Evolutionary conservation across 73 alveolate species (phyloP).

Genomic region (Urostyla sp.): DNA sequence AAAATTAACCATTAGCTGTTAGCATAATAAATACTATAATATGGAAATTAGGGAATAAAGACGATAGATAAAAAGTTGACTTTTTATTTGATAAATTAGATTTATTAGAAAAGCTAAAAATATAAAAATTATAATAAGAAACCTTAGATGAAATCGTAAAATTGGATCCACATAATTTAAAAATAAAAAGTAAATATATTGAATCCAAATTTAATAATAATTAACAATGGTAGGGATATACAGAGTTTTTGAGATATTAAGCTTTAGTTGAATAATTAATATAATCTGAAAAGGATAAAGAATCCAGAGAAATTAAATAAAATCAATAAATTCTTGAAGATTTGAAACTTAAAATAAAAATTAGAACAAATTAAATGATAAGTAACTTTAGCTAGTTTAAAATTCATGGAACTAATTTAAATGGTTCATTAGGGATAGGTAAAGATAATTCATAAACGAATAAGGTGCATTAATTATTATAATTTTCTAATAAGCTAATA

Average conservation of each 20-base stretch:
- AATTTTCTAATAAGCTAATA: constrained; percentile 43
- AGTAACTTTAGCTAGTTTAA: constrained; percentile 1
- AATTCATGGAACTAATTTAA: constrained; percentile 54
- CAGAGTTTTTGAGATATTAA: constrained; percentile 48
- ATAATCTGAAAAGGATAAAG: neutral
- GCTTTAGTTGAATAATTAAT: constrained; percentile 29
- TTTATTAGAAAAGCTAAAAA: constrained; percentile 1
- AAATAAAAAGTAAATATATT: constrained; percentile 19
- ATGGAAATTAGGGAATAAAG: constrained; percentile 9
- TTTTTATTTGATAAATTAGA: constrained; percentile 12
- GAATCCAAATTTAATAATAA: neutral
- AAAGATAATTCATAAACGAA: constrained; percentile 17
- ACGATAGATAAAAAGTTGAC: neutral
- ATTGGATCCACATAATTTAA: constrained; percentile 53
- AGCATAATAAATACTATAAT: constrained; percentile 10
- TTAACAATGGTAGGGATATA: constrained; percentile 25
- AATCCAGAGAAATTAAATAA: neutral
- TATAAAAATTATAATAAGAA: constrained; percentile 32
- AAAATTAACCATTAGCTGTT: constrained; percentile 41
- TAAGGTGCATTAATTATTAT: neutral
- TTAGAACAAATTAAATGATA: neutral
- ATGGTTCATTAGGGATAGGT: constrained; percentile 60
- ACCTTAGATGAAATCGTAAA: constrained; percentile 46
- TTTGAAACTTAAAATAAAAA: constrained; percentile 1
- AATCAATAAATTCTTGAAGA: constrained; percentile 29